These are phyloP conservation scores for Kluyveromyces siamensis DNA, from an alignment of 805 yeast genomes.

Conservation along the genomic window DNA sequence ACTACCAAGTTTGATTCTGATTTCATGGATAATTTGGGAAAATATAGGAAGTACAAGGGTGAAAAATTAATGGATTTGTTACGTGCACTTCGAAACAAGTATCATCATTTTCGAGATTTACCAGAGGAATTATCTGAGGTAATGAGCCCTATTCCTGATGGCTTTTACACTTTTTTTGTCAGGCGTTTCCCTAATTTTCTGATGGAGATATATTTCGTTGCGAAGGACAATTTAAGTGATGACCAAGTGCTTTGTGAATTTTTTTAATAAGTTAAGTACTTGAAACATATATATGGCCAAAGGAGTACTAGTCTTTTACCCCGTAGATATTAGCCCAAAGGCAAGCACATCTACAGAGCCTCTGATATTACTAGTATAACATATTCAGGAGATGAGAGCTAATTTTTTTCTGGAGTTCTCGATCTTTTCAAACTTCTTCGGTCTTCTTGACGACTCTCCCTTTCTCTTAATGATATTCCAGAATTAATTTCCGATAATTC, in stretches of 20 bases:
- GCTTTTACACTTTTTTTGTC: constrained; percentile 72
- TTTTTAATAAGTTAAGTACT: constrained; percentile 19
- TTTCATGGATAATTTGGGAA: constrained; percentile 78
- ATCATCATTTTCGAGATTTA: constrained; percentile 88
- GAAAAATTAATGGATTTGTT: constrained; percentile 74
- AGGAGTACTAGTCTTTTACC: not conserved
- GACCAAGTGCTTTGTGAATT: constrained; percentile 52
- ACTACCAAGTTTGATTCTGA: constrained; percentile 57
- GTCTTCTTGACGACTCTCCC: not conserved
- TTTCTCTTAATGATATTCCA: not conserved
- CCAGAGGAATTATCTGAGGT: constrained; percentile 54
- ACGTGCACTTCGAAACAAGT: constrained; percentile 85
- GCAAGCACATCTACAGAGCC: no score
- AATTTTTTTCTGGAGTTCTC: not conserved
- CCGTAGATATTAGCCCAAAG: no score
- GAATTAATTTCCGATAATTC: not conserved
- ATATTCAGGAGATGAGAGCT: not conserved
- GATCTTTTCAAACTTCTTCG: not conserved
- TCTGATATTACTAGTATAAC: no score
- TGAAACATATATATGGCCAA: not conserved
- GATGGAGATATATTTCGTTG: constrained; percentile 63
- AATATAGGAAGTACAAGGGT: constrained; percentile 79
- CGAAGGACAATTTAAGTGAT: constrained; percentile 44
- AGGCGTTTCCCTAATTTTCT: constrained; percentile 68
- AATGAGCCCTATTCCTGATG: constrained; percentile 78